phyloP scores from a whole-genome alignment of 192 early-diverging fungal genomes.

The Coemansia sp. region DNA sequence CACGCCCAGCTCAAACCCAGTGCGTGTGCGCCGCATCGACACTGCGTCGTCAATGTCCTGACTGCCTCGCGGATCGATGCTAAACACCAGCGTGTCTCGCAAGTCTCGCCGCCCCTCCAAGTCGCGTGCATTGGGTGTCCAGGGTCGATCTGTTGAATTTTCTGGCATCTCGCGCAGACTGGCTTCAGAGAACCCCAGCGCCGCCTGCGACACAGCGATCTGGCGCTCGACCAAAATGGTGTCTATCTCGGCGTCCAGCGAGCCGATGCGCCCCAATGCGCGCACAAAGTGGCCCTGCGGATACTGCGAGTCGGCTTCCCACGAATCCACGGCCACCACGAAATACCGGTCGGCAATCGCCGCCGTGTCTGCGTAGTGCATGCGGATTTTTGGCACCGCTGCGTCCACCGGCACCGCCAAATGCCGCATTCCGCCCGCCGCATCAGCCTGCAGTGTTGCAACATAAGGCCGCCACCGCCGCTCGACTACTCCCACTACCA shows the following conservation, averaged over 20 bases:
- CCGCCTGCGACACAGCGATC: slow-evolving; percentile 71
- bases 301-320: slow-evolving; percentile 69
- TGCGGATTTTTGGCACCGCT: slow-evolving; percentile 72
- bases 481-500: slow-evolving; percentile 63
- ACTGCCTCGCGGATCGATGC: slow-evolving; percentile 76
- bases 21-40: slow-evolving; percentile 58
- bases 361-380: slow-evolving; percentile 63
- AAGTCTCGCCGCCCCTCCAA: slow-evolving; percentile 29
- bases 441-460: slow-evolving; percentile 67
- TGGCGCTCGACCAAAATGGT: slow-evolving; percentile 75
- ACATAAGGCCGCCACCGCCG: slow-evolving; percentile 77
- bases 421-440: slow-evolving; percentile 56
- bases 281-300: slow-evolving; percentile 77
- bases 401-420: slow-evolving; percentile 68
- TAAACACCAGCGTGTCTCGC: slow-evolving; percentile 55
- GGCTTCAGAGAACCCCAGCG: slow-evolving; percentile 65
- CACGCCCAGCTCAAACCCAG: slow-evolving; percentile 66
- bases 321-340: slow-evolving; percentile 71
- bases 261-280: slow-evolving; percentile 63
- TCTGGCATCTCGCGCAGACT: slow-evolving; percentile 67
- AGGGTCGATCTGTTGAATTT: slow-evolving; percentile 54
- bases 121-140: slow-evolving; percentile 55
- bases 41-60: slow-evolving; percentile 82
- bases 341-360: slow-evolving; percentile 63
- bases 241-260: slow-evolving; percentile 71